A percentile compares a stretch with the other conserved stretches of the same genome.
These are phyloP conservation scores for Ogataea saltuana DNA, from an alignment of 805 yeast species.

Conservation along the genomic window DNA sequence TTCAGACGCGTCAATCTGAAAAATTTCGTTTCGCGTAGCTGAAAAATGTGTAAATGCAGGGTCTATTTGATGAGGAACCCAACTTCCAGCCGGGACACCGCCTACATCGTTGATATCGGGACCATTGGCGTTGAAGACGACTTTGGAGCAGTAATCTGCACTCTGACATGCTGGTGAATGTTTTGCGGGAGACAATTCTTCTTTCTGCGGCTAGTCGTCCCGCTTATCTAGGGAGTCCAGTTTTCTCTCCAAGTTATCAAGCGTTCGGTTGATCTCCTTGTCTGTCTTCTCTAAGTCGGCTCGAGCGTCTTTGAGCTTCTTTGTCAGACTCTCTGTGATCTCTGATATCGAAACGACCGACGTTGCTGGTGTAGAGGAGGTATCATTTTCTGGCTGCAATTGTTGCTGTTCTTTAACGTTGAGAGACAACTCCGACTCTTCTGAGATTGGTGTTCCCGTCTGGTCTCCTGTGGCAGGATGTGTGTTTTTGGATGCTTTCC, in stretches of 20 bases:
- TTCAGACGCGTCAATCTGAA: constrained; percentile 2
- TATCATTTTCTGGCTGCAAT: too few species aligned
- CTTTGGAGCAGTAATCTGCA: too few species aligned
- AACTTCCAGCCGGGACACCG: too few species aligned
- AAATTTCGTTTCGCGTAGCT: not conserved
- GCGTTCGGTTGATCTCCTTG: constrained; percentile 20
- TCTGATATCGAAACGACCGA: constrained; percentile 26
- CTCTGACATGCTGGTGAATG: too few species aligned
- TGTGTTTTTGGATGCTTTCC: too few species aligned
- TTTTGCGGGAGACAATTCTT: too few species aligned
- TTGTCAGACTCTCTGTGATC: constrained; percentile 25
- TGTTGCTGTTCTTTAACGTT: not conserved
- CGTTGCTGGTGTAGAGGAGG: not conserved
- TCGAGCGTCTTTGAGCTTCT: constrained; percentile 23
- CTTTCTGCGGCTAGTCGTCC: too few species aligned
- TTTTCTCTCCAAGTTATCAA: constrained; percentile 24
- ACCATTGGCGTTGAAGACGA: too few species aligned
- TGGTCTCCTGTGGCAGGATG: not conserved
- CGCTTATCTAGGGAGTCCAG: constrained; percentile 18
- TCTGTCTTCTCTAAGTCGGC: constrained; percentile 27
- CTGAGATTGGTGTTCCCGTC: not conserved
- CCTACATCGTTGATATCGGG: too few species aligned
- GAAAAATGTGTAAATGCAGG: not conserved
- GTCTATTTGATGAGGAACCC: not conserved
- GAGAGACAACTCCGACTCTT: not conserved